Percentiles rank a stretch among this genome's conserved stretches.
Evolutionary conservation across 805 yeast species (phyloP).

Genomic region (Candida anglica): DNA sequence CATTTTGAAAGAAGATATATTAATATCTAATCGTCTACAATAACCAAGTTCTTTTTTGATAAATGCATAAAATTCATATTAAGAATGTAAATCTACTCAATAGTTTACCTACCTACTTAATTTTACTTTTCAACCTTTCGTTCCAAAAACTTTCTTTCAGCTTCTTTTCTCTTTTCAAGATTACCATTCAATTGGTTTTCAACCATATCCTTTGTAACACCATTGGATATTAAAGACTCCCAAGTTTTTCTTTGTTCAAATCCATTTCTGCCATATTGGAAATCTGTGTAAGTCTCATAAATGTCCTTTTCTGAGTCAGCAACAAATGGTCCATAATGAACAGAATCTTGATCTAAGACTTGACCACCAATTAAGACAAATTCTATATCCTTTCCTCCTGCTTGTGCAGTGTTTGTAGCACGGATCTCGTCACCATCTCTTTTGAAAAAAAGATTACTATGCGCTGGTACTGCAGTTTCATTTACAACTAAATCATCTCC

Average conservation of each 20-base stretch:
- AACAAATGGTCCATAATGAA: conserved; percentile 91
- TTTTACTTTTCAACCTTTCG: too few relatives aligned
- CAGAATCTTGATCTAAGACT: conserved; percentile 65
- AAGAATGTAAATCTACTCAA: too few relatives aligned
- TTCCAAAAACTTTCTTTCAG: conserved; percentile 6
- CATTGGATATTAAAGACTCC: conserved; percentile 45
- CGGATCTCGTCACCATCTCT: conserved; percentile 60
- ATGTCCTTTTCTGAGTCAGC: conserved; percentile 66
- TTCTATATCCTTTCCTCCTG: conserved; percentile 32
- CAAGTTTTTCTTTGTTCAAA: conserved; percentile 64
- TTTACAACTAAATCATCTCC: conserved; percentile 52
- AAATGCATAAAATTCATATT: too few relatives aligned
- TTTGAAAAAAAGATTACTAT: conserved; percentile 61
- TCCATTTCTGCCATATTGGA: conserved; percentile 64
- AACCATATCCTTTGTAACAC: conserved; percentile 41
- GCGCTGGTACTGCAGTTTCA: conserved; percentile 40
- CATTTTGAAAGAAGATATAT: too few relatives aligned
- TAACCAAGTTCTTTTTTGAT: too few relatives aligned
- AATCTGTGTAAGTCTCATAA: conserved; percentile 66
- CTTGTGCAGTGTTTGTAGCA: conserved; percentile 17
- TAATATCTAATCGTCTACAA: too few relatives aligned
- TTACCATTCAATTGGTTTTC: too few relatives aligned
- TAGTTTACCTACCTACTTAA: too few relatives aligned
- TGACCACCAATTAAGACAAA: conserved; percentile 77
- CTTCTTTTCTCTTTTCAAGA: conserved; percentile 25